Base-by-base conservation (phyloP, 163 green algal genomes). In the Scenedesmus sp. region DNA sequence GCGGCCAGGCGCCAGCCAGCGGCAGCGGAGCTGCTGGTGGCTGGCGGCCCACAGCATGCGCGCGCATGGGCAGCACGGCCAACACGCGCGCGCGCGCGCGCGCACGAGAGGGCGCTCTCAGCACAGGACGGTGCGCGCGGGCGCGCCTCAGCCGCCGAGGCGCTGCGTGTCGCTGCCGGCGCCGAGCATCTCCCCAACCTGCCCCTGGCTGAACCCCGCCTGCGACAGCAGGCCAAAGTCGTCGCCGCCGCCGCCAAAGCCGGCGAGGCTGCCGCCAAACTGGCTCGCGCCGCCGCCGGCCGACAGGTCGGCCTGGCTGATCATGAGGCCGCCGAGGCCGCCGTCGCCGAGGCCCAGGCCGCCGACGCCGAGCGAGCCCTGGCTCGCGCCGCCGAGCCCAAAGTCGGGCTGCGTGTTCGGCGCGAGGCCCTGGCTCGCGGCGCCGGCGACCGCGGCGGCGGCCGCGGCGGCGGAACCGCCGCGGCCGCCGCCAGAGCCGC, bases 141-240 rank as follows among this genome's bases (percentile, higher is more conserved):
- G n/a, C n/a, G n/a, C n/a, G n/a, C n/a, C n/a, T n/a, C n/a, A n/a
- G n/a, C n/a, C n/a, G n/a, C n/a, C n/a, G n/a, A n/a, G n/a, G n/a
- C n/a, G n/a, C n/a, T n/a, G n/a, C n/a, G n/a, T n/a, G n/a, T n/a
- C n/a, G n/a, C n/a, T n/a, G n/a, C n/a, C n/a, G n/a, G n/a, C n/a
- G n/a, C 56, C 56, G 18, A 64, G 28, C 4, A 64, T 64, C 14
- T 64, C 56, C 5, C 56, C 56, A 7, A 64, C 39, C 56, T 64
- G 56, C 28, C 56, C 39, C 28, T 64, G 56, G 56, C 39, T 29
- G 39, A 64, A 64, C 26, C 56, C 56, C 24, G 56, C 64, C 44
- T 74, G 64, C n/a, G 64, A 62, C 64, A 74, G 48, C 28, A 74
- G 24, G 14, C 42, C 39, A 42, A 29, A 64, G 11, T 28, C 56